Conservation (phyloP, 1,284 basidiomycete species). For the Tetrapyrgos nigripes region DNA sequence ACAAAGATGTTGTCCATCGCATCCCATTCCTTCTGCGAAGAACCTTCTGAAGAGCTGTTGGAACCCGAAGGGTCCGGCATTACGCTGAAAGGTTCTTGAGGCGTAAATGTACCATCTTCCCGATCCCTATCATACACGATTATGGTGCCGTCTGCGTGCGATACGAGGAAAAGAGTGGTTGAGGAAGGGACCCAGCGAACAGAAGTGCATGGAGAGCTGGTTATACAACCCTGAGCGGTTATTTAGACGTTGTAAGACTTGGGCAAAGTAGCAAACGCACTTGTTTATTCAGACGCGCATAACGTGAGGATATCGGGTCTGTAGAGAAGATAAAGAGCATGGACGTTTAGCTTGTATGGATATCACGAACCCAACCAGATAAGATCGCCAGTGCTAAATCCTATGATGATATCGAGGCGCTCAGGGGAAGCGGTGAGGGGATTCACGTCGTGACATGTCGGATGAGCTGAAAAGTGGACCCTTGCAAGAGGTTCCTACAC, state of each 20-base stretch:
- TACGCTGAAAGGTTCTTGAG: constrained; percentile 53
- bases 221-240: constrained; percentile 71
- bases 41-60: constrained; percentile 21
- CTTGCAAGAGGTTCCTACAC: constrained; percentile 84
- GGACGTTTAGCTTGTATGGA: constrained; percentile 2
- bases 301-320: constrained; percentile 87
- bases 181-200: constrained; percentile 92
- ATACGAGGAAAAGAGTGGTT: constrained; percentile 86
- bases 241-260: constrained; percentile 15
- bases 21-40: constrained; percentile 65
- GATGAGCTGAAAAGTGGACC: constrained; percentile 85
- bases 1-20: constrained; percentile 78
- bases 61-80: constrained; percentile 12
- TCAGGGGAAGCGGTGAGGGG: constrained; percentile 77
- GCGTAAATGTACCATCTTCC: constrained; percentile 80
- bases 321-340: constrained; percentile 11
- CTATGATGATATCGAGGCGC: constrained; percentile 89
- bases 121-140: constrained; percentile 90
- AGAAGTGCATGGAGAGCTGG: constrained; percentile 80
- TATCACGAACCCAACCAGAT: constrained; percentile 83
- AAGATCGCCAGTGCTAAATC: constrained; percentile 92
- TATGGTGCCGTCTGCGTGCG: constrained; percentile 89
- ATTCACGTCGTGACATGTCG: constrained; percentile 93
- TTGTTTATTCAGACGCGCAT: constrained; percentile 91
- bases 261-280: constrained; percentile 45